Percentiles rank a stretch among this genome's conserved stretches.
Conservation (phyloP, 805 yeast genomes). For the Sugiyamaella smithiae region DNA sequence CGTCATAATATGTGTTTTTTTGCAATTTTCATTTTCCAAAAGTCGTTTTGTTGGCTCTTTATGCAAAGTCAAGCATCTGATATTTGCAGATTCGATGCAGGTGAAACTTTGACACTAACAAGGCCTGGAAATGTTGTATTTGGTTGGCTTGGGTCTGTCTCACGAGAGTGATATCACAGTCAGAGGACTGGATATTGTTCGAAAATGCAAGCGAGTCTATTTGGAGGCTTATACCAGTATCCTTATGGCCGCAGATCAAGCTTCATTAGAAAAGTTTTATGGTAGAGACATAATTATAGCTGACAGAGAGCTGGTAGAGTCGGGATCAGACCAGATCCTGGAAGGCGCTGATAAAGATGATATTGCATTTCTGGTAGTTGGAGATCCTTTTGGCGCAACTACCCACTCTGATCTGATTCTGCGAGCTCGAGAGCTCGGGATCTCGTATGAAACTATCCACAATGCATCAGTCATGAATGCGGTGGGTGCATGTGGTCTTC, state of each 20-base stretch:
- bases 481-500: constrained; percentile 96
- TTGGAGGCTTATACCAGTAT: constrained; percentile 94
- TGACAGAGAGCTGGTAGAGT: constrained; percentile 91
- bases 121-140: constrained; percentile 89
- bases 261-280: constrained; percentile 73
- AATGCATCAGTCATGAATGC: constrained; percentile 98
- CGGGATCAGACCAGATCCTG: constrained; percentile 79
- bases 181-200: constrained; percentile 84
- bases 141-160: constrained; percentile 89
- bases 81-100: too few relatives aligned
- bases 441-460: constrained; percentile 79
- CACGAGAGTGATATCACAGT: constrained; percentile 89
- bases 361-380: constrained; percentile 92
- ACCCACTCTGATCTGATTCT: constrained; percentile 93
- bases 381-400: constrained; percentile 97
- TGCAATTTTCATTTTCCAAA: too few relatives aligned
- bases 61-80: too few relatives aligned
- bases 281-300: constrained; percentile 85
- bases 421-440: constrained; percentile 81
- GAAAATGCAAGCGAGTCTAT: constrained; percentile 83
- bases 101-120: too few relatives aligned
- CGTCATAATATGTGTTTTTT: too few relatives aligned
- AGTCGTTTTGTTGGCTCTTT: too few relatives aligned
- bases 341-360: constrained; percentile 76
- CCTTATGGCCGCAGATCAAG: constrained; percentile 84